Conservation (phyloP, 495 filamentous ascomycete genomes). For the Xylona heveae region DNA sequence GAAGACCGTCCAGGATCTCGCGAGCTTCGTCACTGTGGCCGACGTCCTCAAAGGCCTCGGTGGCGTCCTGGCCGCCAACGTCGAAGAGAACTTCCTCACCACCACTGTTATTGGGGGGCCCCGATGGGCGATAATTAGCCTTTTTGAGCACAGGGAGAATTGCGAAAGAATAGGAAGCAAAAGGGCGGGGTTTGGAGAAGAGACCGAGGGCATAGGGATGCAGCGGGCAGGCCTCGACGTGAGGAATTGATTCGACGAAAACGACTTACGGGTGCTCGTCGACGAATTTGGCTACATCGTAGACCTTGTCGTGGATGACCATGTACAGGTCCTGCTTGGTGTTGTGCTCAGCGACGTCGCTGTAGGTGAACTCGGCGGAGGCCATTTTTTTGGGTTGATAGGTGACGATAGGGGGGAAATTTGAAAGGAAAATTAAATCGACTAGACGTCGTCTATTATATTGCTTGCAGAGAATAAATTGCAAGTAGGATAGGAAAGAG, state of each 20-base stretch:
- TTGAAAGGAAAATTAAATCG: too few relatives aligned
- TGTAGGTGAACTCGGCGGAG: too few relatives aligned
- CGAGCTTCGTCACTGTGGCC: slow-evolving; percentile 98
- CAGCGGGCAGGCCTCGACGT: neutral
- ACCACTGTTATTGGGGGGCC: slow-evolving; percentile 44
- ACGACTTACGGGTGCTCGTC: slow-evolving; percentile 96
- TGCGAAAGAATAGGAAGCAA: neutral
- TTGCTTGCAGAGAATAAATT: too few relatives aligned
- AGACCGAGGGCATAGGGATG: slow-evolving; percentile 1
- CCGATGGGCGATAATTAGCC: slow-evolving; percentile 1
- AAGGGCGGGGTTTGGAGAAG: slow-evolving; percentile 1
- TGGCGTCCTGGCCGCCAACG: slow-evolving; percentile 88
- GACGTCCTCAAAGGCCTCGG: slow-evolving; percentile 98
- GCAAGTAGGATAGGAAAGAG: too few relatives aligned
- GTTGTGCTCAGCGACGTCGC: slow-evolving; percentile 70
- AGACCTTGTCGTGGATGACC: slow-evolving; percentile 92
- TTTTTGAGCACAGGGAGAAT: neutral
- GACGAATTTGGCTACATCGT: slow-evolving; percentile 69
- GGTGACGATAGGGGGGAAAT: too few relatives aligned
- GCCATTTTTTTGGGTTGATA: too few relatives aligned
- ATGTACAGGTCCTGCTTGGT: slow-evolving; percentile 91
- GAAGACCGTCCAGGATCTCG: slow-evolving; percentile 66
- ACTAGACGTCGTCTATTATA: too few relatives aligned
- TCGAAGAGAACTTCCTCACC: slow-evolving; percentile 97
- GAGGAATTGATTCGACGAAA: slow-evolving; percentile 3